phyloP scores from a whole-genome alignment of 176 grass and related monocot species.

The Lolium multiflorum region DNA sequence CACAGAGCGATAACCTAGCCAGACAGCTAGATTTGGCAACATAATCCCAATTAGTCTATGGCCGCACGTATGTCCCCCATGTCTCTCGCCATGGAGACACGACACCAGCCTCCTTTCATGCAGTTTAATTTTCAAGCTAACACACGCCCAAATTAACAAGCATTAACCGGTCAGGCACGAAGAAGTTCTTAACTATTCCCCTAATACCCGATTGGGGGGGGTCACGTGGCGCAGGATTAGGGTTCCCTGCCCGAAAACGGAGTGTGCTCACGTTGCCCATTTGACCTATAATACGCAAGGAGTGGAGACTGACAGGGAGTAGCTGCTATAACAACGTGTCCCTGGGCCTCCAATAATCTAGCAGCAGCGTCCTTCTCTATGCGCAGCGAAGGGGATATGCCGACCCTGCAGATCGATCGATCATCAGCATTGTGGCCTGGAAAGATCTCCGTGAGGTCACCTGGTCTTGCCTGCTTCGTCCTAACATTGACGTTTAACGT shows the following conservation, averaged over 20 bases:
- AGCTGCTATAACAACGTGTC: no score
- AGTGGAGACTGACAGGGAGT: no score
- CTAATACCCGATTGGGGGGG: no score
- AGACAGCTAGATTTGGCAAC: conserved; percentile 9
- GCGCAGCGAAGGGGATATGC: no score
- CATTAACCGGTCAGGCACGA: neutral
- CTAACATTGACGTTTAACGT: conserved; percentile 54
- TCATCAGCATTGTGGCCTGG: conserved; percentile 22
- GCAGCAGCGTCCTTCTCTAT: no score
- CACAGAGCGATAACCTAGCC: neutral
- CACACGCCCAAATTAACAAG: conserved; percentile 20
- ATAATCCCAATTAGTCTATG: conserved; percentile 3
- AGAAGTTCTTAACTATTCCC: neutral
- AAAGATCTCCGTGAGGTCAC: conserved; percentile 46
- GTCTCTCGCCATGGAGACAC: conserved; percentile 40
- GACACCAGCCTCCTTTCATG: conserved; percentile 37
- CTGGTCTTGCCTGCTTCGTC: conserved; percentile 60
- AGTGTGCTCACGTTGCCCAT: no score
- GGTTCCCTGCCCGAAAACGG: no score
- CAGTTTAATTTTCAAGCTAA: neutral
- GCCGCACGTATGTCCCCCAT: neutral
- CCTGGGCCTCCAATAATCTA: no score
- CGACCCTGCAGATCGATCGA: no score
- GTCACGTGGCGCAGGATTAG: no score
- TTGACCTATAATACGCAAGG: no score